Conservation (phyloP, 306 rosid genomes). For the Quercus wislizeni region DNA sequence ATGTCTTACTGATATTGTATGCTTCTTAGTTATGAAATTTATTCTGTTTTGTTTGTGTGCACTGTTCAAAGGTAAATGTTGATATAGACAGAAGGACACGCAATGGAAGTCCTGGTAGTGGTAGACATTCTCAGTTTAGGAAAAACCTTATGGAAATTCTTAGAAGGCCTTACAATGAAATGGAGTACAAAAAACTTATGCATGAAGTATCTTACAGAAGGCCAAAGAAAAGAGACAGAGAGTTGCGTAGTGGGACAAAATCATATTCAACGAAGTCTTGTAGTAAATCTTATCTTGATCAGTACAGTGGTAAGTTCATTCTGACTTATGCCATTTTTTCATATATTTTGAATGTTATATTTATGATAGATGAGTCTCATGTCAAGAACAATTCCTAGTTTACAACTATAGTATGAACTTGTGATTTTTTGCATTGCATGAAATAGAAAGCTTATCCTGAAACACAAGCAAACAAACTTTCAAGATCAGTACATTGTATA, state of each 20-base stretch:
- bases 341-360: not conserved
- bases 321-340: not conserved
- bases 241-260: conserved; percentile 36
- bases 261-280: conserved; percentile 14
- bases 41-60: conserved; percentile 12
- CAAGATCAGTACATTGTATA: not conserved
- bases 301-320: conserved; percentile 50
- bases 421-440: not conserved
- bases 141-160: conserved; percentile 53
- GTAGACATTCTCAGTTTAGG: conserved; percentile 36
- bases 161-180: conserved; percentile 47
- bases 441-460: not conserved
- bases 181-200: conserved; percentile 23
- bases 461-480: not conserved
- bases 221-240: conserved; percentile 22
- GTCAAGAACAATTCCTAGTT: not conserved
- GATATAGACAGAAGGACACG: conserved; percentile 14
- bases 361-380: not conserved
- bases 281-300: conserved; percentile 48
- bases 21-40: not conserved
- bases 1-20: not conserved
- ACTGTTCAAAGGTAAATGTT: conserved; percentile 25
- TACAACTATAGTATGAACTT: not conserved
- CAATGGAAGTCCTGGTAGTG: conserved; percentile 6
- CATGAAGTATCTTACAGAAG: conserved; percentile 11